Base-by-base conservation (phyloP, 495 filamentous ascomycete genomes). In the Polyplosphaeria fusca region DNA sequence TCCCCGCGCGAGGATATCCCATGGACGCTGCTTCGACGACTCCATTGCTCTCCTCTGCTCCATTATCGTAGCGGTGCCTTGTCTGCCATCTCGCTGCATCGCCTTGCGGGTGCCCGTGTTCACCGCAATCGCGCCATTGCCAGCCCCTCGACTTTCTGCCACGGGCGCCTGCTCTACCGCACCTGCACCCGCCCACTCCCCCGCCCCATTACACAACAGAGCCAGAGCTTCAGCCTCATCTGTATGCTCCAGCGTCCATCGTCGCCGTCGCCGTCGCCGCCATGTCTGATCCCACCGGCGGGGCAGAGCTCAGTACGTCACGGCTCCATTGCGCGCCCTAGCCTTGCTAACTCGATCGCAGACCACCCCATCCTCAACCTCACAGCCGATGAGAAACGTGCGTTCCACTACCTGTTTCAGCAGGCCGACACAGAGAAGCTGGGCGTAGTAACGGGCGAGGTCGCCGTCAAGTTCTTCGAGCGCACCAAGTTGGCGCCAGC, bases 401-500 rank as follows among this genome's bases (percentile, higher is more conserved):
- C 87, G 32, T 98, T 93, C 70, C 88, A 86, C 35, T 88, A 92
- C 72, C 82, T 97, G 45, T 98, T 97, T 70, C 80, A 84, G 68
- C 82, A 86, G 55, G 93, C 93, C 35, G 94, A 97, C 67, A 85
- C 84, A 25, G 93, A 95, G 55, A 85, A 79, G 65, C 81, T 95
- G 18, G 89, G 90, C n/a, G 89, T 96, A 43, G 88, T 98, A 12
- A 96, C 92, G 13, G 93, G 94, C 61, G 93, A 97, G 70, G 78
- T 95, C 50, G 93, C 93, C 5, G 94, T 97, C 63, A 90, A 91
- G 63, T 97, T 98, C 77, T 98, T 98, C 65, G 91, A 97, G 72
- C 94, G 92, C 81, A 96, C 93, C 24, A 82, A 87, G 59, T 77
- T 98, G 26, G 80, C 89, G 46, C 86, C 89, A 40, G 81, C 87